Percentiles rank a stretch among this genome's conserved stretches.
Evolutionary conservation across 345 rosid species (phyloP).

Genomic region (Salix caprea): DNA sequence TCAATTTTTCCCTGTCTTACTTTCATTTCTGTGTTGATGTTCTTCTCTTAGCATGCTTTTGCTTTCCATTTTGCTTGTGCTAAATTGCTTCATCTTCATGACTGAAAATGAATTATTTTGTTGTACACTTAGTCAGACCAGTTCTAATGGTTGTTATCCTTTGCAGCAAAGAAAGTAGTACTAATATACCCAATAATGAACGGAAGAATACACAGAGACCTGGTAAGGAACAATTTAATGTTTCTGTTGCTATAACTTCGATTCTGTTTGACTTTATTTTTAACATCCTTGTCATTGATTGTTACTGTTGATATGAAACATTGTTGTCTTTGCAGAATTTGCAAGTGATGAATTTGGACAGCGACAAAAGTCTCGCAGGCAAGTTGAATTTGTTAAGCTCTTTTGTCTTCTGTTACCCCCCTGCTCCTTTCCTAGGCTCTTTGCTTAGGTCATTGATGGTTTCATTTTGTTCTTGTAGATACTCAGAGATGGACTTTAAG

Average conservation of each 20-base stretch:
- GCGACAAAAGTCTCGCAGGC: slow-evolving; percentile 60
- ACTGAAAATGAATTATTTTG: background rate
- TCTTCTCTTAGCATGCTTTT: background rate
- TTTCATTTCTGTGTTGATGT: background rate
- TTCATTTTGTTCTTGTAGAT: slow-evolving; percentile 36
- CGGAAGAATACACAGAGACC: slow-evolving; percentile 48
- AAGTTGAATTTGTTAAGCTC: slow-evolving; percentile 18
- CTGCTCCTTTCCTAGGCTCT: background rate
- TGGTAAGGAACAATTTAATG: slow-evolving; percentile 37
- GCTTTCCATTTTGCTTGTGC: background rate
- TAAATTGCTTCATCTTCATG: background rate
- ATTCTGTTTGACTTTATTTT: background rate
- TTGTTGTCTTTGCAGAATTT: slow-evolving; percentile 34
- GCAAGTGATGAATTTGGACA: slow-evolving; percentile 53
- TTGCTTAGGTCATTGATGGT: background rate
- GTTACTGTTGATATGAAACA: slow-evolving; percentile 2
- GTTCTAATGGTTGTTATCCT: slow-evolving; percentile 12
- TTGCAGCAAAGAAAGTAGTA: slow-evolving; percentile 54
- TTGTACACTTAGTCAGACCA: background rate
- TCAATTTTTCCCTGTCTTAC: background rate
- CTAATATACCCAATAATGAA: slow-evolving; percentile 42
- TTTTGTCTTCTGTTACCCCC: background rate
- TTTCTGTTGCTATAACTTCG: background rate
- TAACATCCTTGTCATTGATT: background rate
- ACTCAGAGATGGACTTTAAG: slow-evolving; percentile 75